These are phyloP conservation scores for Colletotrichum orbiculare DNA, from an alignment of 2,329 filamentous ascomycete species.

Conservation along the genomic window DNA sequence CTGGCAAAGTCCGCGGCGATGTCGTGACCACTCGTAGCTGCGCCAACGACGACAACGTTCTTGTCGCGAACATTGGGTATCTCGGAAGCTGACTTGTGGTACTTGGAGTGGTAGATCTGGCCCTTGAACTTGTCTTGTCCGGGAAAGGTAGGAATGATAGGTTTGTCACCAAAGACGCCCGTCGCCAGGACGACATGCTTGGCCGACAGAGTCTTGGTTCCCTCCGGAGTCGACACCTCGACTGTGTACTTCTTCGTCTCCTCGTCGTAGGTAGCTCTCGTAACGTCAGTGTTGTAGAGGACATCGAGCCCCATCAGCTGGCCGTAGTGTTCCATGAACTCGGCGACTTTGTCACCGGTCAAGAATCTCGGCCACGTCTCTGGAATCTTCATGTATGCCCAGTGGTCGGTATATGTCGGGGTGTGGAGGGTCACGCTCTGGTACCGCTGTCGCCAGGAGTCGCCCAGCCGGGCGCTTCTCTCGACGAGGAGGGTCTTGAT, in stretches of 20 bases:
- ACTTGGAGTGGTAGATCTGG: slow-evolving; percentile 53
- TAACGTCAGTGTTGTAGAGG: slow-evolving; percentile 53
- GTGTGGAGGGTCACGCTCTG: slow-evolving; percentile 41
- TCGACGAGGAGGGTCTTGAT: slow-evolving; percentile 54
- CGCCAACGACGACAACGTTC: slow-evolving; percentile 59
- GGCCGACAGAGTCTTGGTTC: slow-evolving; percentile 45
- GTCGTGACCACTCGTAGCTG: slow-evolving; percentile 61
- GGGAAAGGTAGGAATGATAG: slow-evolving; percentile 52
- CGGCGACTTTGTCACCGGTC: slow-evolving; percentile 57
- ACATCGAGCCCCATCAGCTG: slow-evolving; percentile 61
- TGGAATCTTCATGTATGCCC: slow-evolving; percentile 41
- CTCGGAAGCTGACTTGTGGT: slow-evolving; percentile 53
- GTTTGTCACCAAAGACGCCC: slow-evolving; percentile 53
- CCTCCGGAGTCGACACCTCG: slow-evolving; percentile 40
- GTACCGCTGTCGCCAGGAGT: slow-evolving; percentile 63
- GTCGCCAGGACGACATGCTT: slow-evolving; percentile 60
- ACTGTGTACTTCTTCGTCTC: slow-evolving; percentile 52
- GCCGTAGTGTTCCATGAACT: slow-evolving; percentile 61
- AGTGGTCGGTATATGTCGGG: slow-evolving; percentile 40
- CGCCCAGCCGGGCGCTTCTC: slow-evolving; percentile 55
- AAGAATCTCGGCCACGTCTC: slow-evolving; percentile 46
- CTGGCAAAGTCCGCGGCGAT: slow-evolving; percentile 62
- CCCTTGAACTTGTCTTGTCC: slow-evolving; percentile 55
- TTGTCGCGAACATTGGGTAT: slow-evolving; percentile 45
- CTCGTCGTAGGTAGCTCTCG: slow-evolving; percentile 51